Base-by-base conservation (phyloP, 2,329 filamentous ascomycete species). In the Passalora sequoiae region DNA sequence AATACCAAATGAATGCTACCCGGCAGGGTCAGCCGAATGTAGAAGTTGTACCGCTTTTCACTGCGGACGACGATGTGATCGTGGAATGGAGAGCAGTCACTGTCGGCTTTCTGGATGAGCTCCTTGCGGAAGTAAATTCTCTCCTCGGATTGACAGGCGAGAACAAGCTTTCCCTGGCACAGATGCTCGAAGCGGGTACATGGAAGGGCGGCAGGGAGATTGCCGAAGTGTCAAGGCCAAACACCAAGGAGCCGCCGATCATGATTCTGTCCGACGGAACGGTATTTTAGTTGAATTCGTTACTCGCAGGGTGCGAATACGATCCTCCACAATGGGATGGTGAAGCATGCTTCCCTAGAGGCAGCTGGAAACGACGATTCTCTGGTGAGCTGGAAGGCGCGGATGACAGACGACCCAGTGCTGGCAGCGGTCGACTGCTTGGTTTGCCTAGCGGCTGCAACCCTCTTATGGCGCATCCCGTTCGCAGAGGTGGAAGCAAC, bases 151-250 rank as follows among this genome's bases (percentile, higher is more conserved):
- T 96, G 29, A 75, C 73, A 6, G 87, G 85, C 3, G 71, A 78
- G 27, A 80, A 91, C 54, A 74, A 75, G 55, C 69, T 98, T 63
- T 86, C 73, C 29, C 68, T 97, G 55, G 81, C 89, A 4, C 92
- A 98, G 65, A 80, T 98, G 71, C 74, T 98, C 13, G 92, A 97
- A 67, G 92, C 91, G 10, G 92, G 92, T 39, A 94, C 87, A 62
- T 98, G 92, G 91, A 97, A 97, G 89, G 91, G 91, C 58, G 92
- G 92, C 47, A 83, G 92, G 61, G 92, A 97, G 69, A 85, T 97
- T 63, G 92, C 92, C 51, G 91, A 96, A 70, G 88, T 96, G 53
- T 91, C 88, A 56, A 78, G 92, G 56, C 92, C 92, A 16, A 97
- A 96, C 60, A 97, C 92, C 40, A 95, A 92, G 69, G 88, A 94